Evolutionary conservation across 306 rosid species (phyloP).

Genomic region (Erythrophleum fordii): DNA sequence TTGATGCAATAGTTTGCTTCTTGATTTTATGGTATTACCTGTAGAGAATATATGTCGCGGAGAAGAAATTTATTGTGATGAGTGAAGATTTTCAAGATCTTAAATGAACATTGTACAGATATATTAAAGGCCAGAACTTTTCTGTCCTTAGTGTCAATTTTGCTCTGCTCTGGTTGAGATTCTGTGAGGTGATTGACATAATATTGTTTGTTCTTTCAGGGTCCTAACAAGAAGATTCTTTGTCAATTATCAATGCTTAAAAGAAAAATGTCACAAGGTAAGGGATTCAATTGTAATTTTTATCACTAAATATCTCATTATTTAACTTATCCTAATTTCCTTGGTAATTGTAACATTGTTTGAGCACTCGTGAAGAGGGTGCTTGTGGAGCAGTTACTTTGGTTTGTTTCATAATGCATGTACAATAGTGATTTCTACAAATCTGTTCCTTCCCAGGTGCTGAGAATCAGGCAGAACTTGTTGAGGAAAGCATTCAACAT

Average conservation of each 20-base stretch:
- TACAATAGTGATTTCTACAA: constrained; percentile 23
- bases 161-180: constrained; percentile 19
- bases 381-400: constrained; percentile 8
- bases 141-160: constrained; percentile 21
- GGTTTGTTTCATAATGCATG: constrained; percentile 26
- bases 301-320: constrained; percentile 9
- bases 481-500: constrained; percentile 93
- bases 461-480: constrained; percentile 83
- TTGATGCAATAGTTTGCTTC: constrained; percentile 14
- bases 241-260: constrained; percentile 95
- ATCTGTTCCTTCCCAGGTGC: constrained; percentile 52
- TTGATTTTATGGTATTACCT: constrained; percentile 19
- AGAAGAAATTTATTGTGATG: constrained; percentile 1
- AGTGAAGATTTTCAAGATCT: neutral
- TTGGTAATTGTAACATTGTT: constrained; percentile 15
- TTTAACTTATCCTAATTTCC: constrained; percentile 32
- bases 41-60: neutral
- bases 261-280: constrained; percentile 94
- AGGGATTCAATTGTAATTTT: constrained; percentile 29
- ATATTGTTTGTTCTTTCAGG: constrained; percentile 54
- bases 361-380: neutral
- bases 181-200: constrained; percentile 28
- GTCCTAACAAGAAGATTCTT: constrained; percentile 77
- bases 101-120: constrained; percentile 6
- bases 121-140: constrained; percentile 3